These are phyloP conservation scores for Ascochyta viciae-villosae DNA, from an alignment of 2,329 filamentous ascomycete genomes.

Conservation along the genomic window DNA sequence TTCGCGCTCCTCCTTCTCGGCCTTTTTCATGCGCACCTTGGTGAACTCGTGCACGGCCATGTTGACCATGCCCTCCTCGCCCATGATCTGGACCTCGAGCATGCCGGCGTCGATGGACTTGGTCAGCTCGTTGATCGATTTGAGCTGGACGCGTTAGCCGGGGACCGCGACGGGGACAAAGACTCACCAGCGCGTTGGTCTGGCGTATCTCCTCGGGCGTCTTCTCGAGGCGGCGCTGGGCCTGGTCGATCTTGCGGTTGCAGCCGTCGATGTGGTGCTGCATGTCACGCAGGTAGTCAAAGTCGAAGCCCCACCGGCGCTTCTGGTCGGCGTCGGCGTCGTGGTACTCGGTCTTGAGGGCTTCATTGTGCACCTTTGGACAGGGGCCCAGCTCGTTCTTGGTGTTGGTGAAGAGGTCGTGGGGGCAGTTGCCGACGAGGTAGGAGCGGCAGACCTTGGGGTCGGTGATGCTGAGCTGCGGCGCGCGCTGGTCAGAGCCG, in stretches of 20 bases:
- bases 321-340: conserved; percentile 73
- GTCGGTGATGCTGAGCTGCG: conserved; percentile 87
- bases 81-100: conserved; percentile 84
- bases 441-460: conserved; percentile 95
- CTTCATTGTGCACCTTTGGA: conserved; percentile 85
- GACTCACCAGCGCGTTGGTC: conserved; percentile 78
- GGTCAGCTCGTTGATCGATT: conserved; percentile 81
- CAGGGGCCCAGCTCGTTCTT: conserved; percentile 96
- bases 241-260: conserved; percentile 89
- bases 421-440: conserved; percentile 90
- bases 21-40: conserved; percentile 79
- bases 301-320: conserved; percentile 86
- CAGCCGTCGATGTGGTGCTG: conserved; percentile 97
- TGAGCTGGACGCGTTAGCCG: conserved; percentile 62
- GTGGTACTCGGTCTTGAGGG: conserved; percentile 88
- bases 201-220: conserved; percentile 97
- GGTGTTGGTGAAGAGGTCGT: conserved; percentile 99
- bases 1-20: conserved; percentile 83
- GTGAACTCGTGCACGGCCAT: conserved; percentile 87
- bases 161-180: too few species aligned
- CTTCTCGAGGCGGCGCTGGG: conserved; percentile 91
- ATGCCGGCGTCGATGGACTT: conserved; percentile 82
- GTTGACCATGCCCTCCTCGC: conserved; percentile 80
- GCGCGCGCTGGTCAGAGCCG: conserved; percentile 75
- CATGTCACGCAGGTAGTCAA: conserved; percentile 95